phyloP scores from a whole-genome alignment of 805 yeast species.

The Saturnispora mendoncae region DNA sequence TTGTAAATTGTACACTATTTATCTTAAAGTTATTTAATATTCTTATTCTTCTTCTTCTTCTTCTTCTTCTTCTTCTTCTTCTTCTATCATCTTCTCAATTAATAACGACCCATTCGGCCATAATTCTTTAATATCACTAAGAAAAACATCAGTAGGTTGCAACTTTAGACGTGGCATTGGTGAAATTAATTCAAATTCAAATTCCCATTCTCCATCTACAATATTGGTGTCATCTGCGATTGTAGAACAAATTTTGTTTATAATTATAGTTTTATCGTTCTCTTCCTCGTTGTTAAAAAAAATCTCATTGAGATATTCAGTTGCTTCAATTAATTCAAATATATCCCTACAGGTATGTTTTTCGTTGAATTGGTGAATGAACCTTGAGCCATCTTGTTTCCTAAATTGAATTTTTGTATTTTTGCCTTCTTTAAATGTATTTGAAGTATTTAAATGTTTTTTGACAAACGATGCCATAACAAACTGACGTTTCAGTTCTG shows the following conservation, averaged over 20 bases:
- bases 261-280: conserved; percentile 12
- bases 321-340: conserved; percentile 41
- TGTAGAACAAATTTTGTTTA: conserved; percentile 6
- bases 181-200: conserved; percentile 29
- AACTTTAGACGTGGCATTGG: conserved; percentile 30
- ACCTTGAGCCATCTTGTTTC: conserved; percentile 43
- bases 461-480: conserved; percentile 8
- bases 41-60: conserved; percentile 10
- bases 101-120: conserved; percentile 34
- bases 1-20: too few species aligned
- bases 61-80: conserved; percentile 18
- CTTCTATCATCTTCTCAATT: conserved; percentile 23
- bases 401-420: conserved; percentile 42
- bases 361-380: conserved; percentile 36
- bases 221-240: conserved; percentile 9
- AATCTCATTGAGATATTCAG: conserved; percentile 20
- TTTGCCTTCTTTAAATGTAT: conserved; percentile 23
- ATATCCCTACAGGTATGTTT: conserved; percentile 37
- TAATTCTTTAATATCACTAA: conserved; percentile 24
- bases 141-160: conserved; percentile 15
- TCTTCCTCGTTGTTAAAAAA: conserved; percentile 8
- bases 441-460: conserved; percentile 9
- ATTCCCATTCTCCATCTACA: conserved; percentile 17
- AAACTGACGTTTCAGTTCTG: not conserved
- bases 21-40: not conserved